Evolutionary conservation across 164 flowering plant species (phyloP), one percentile per base, ranked within the genome.

Genomic region (Umbellularia californica): DNA sequence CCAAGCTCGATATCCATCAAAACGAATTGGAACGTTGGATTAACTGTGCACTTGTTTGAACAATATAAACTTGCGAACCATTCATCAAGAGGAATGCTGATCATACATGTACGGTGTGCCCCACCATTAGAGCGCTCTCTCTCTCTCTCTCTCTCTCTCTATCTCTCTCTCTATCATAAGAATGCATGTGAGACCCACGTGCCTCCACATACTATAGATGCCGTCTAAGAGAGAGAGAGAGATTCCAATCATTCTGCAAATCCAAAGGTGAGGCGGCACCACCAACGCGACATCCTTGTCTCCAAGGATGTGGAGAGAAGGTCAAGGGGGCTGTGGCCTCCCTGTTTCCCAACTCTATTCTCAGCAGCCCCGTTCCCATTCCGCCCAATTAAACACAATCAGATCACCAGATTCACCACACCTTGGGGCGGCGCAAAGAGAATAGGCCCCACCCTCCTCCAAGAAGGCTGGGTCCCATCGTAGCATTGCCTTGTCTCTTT

Each of bases 231-330:
- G 30, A 72, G 65, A 60, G 27, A 51, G 72, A 66, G 68, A 65
- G 75, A 30, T 41, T 83, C 82, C 86, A 85, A 83, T 74, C 80
- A 65, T 87, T 82, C 27, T 79, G 84, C 87, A 88, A 88, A 88
- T 88, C 85, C 91, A 88, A 86, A 73, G 88, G 28, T 11, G 62
- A 79, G 86, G 87, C 85, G 87, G 86, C 86, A 84, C 79, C 83
- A 77, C 79, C 85, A 83, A 84, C 88, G 84, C 81, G 79, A 79
- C 47, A 72, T 58, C 79, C 70, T 28, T 28, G 30, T 28, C 30
- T 28, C 30, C 30, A 28, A 28, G 30, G 30, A 28, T 28, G 30
- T 28, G 4, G 30, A 28, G 30, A 28, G 0, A 28, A 28, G 20
- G 70, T 75, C 89, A 72, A 85, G 5, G 33, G 33, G 33, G 33